These are phyloP conservation scores for Castanospermum australe DNA, from an alignment of 306 rosid genomes.

Conservation along the genomic window DNA sequence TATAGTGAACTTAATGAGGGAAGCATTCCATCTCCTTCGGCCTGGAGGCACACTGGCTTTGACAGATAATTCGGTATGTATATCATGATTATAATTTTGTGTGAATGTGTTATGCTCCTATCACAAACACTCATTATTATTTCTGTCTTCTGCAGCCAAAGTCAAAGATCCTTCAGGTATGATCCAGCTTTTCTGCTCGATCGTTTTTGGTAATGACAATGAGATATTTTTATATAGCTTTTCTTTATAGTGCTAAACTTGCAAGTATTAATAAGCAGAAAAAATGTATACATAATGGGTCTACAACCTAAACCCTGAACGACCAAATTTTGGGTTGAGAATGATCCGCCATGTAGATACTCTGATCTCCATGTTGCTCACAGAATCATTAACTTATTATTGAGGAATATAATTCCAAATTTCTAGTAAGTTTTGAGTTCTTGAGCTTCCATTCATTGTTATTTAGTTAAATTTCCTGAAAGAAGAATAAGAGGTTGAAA, in stretches of 20 bases:
- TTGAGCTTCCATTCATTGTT: neutral
- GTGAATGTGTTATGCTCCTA: neutral
- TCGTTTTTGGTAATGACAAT: neutral
- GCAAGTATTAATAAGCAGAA: neutral
- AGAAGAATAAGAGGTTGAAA: neutral
- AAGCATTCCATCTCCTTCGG: slow-evolving; percentile 68
- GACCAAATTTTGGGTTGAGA: neutral
- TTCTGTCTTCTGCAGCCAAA: slow-evolving; percentile 56
- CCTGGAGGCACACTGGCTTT: slow-evolving; percentile 68
- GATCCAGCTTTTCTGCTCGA: slow-evolving; percentile 4
- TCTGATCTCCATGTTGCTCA: neutral
- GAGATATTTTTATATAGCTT: neutral
- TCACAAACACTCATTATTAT: slow-evolving; percentile 28
- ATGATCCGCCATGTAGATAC: neutral
- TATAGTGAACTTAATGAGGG: slow-evolving; percentile 44
- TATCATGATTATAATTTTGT: neutral
- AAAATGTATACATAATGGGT: neutral
- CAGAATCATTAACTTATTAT: neutral
- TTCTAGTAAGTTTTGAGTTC: neutral
- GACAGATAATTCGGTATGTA: slow-evolving; percentile 56
- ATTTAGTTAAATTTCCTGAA: neutral
- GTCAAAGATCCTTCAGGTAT: slow-evolving; percentile 63
- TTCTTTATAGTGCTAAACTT: neutral
- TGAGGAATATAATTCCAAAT: neutral
- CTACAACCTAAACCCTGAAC: neutral